These are phyloP conservation scores for Glycine soja DNA, from an alignment of 306 rosid genomes.

Conservation along the genomic window DNA sequence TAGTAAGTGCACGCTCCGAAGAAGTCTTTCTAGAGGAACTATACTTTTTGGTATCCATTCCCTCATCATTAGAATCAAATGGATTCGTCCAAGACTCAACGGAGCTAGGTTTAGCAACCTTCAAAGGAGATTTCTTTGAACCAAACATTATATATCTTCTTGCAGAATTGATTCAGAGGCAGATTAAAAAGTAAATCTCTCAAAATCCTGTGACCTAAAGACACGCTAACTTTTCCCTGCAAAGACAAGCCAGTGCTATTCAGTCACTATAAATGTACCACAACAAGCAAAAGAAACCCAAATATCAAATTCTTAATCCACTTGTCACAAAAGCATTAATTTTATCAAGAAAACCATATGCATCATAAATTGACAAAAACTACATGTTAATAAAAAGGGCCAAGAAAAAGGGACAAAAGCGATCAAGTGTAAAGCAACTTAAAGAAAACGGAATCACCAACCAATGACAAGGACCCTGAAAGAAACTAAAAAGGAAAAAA, in stretches of 20 bases:
- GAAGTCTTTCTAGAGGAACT: slow-evolving; percentile 58
- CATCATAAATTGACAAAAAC: background rate
- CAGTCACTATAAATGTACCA: background rate
- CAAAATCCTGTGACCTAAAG: slow-evolving; percentile 21
- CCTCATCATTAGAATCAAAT: slow-evolving; percentile 64
- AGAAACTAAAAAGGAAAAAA: background rate
- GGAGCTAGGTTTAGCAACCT: slow-evolving; percentile 57
- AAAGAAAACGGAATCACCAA: slow-evolving; percentile 31
- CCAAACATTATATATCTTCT: slow-evolving; percentile 65
- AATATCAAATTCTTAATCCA: slow-evolving; percentile 26
- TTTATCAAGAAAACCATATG: slow-evolving; percentile 34
- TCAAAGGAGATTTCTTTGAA: slow-evolving; percentile 75
- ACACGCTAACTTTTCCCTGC: slow-evolving; percentile 66
- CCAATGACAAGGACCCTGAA: slow-evolving; percentile 29
- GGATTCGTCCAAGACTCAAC: slow-evolving; percentile 69
- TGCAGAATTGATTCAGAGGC: slow-evolving; percentile 32
- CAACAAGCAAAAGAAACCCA: too few relatives aligned
- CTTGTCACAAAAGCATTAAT: slow-evolving; percentile 25
- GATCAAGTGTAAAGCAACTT: slow-evolving; percentile 29
- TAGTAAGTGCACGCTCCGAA: slow-evolving; percentile 58
- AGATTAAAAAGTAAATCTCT: slow-evolving; percentile 21
- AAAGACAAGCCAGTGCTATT: slow-evolving; percentile 50
- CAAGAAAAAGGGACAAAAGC: slow-evolving; percentile 22
- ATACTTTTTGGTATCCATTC: slow-evolving; percentile 43
- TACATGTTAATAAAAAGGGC: background rate